Base-by-base conservation (phyloP, 352 stramenopile species). In the Globisporangium acanthophoron region DNA sequence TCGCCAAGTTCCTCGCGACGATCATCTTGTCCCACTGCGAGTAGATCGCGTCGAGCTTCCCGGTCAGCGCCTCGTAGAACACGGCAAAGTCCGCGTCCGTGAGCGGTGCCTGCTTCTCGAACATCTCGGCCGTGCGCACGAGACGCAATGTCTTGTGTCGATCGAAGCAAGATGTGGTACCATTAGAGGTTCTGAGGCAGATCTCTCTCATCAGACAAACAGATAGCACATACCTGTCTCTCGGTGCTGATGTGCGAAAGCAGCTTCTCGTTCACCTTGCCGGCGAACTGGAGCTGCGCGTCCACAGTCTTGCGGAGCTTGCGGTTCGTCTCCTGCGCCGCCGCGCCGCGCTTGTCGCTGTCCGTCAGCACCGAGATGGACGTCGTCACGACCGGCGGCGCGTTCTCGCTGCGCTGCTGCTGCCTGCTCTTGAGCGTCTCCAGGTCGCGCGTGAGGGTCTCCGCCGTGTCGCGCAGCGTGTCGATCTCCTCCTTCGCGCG, bases 1-100 rank as follows among this genome's bases (percentile, higher is more conserved):
- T 1, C 15, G 21, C 1, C 9, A 54, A 37, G 27, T 20, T 53
- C 12, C 20, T 5, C 1, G 35, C 27, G 11, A 39, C 56, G 21
- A 56, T 52, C 13, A 57, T 39, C 2, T 52, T 16, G 40, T 57
- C 49, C 31, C 55, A 31, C 18, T 56, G 48, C 27, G 56, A 24
- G 43, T 62, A 62, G 39, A 56, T 44, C 50, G 56, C 29, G 39
- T 58, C 41, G 15, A 62, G 7, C 37, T 61, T 55, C 5, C 24
- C 55, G n/a, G 31, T 24, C 16, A 44, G 27, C 39, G 41, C 15
- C 20, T 58, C 47, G 29, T 47, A 37, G 18, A 61, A 61, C 9
- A 47, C 45, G 16, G 37, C 16, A 35, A 48, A 54, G 33, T 60
- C 45, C 15, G 46, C 24, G 6, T 35, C 29, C 0, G 55, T 54